These are phyloP conservation scores for Xenosphaeropsis pyriputrescens DNA, from an alignment of 2,329 filamentous ascomycete species.

Conservation along the genomic window DNA sequence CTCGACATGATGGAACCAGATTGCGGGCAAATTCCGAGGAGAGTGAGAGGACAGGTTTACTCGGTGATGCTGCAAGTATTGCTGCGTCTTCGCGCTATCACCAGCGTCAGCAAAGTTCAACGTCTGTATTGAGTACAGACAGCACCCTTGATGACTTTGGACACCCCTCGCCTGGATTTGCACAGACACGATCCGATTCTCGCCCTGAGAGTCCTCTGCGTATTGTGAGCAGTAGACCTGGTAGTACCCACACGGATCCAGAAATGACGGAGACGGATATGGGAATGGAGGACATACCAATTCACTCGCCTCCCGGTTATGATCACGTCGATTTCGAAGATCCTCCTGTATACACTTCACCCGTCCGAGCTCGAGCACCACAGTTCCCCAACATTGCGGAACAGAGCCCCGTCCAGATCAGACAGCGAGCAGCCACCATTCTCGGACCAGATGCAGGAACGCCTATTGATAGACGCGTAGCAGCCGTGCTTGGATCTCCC, in stretches of 20 bases:
- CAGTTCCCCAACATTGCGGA: background rate
- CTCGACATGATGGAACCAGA: conserved; percentile 62
- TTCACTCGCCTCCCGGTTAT: conserved; percentile 1
- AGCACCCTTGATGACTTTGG: conserved; percentile 24
- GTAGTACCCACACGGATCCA: conserved; percentile 31
- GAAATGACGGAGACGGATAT: conserved; percentile 38
- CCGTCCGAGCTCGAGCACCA: conserved; percentile 6
- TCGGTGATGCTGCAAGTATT: conserved; percentile 50
- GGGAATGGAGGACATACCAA: conserved; percentile 18
- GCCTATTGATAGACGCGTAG: background rate
- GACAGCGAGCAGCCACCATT: background rate
- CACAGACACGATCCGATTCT: conserved; percentile 27
- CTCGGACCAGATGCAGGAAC: background rate
- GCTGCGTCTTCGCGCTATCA: conserved; percentile 23
- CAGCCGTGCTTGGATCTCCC: background rate
- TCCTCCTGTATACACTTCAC: conserved; percentile 1
- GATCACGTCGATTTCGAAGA: conserved; percentile 1
- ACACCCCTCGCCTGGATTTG: conserved; percentile 21
- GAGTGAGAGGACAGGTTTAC: conserved; percentile 55
- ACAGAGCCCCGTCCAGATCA: background rate
- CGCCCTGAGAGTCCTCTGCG: conserved; percentile 22
- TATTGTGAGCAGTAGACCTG: conserved; percentile 16
- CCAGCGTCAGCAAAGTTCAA: conserved; percentile 31
- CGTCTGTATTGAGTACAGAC: conserved; percentile 39
- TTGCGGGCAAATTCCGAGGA: conserved; percentile 60